Evolutionary conservation across 257 asterid genomes (phyloP).

Genomic region (Cruciata laevipes): DNA sequence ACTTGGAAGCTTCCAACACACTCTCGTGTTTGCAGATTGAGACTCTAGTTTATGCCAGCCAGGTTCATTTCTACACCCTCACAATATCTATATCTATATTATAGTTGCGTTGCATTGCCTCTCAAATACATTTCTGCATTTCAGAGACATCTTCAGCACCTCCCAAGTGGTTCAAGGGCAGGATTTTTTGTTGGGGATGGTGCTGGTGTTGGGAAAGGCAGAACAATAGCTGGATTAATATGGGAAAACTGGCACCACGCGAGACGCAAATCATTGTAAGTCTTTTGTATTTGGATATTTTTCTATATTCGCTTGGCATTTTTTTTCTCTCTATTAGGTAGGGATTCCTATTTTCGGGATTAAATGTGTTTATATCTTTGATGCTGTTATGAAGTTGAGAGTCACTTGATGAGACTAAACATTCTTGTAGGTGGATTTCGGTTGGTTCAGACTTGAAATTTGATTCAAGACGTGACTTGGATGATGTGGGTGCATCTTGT

Average conservation of each 20-base stretch:
- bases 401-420: neutral
- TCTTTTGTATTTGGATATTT: neutral
- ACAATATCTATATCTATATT: slow-evolving; percentile 8
- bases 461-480: slow-evolving; percentile 93
- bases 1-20: slow-evolving; percentile 65
- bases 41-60: slow-evolving; percentile 90
- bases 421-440: slow-evolving; percentile 84
- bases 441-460: slow-evolving; percentile 95
- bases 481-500: slow-evolving; percentile 81
- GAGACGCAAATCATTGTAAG: slow-evolving; percentile 89
- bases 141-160: slow-evolving; percentile 95
- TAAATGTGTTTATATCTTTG: neutral
- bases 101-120: slow-evolving; percentile 19
- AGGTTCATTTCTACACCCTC: slow-evolving; percentile 52
- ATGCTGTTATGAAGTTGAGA: slow-evolving; percentile 7
- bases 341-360: neutral
- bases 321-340: too few relatives aligned
- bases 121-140: slow-evolving; percentile 17
- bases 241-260: slow-evolving; percentile 96
- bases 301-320: too few relatives aligned
- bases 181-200: slow-evolving; percentile 99
- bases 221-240: slow-evolving; percentile 95
- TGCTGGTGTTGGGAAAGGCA: slow-evolving; percentile 99
- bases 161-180: slow-evolving; percentile 77
- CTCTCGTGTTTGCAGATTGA: slow-evolving; percentile 96